These are phyloP conservation scores for Sugiyamaella boreocaroliniensis DNA, from an alignment of 805 yeast species.

Conservation along the genomic window DNA sequence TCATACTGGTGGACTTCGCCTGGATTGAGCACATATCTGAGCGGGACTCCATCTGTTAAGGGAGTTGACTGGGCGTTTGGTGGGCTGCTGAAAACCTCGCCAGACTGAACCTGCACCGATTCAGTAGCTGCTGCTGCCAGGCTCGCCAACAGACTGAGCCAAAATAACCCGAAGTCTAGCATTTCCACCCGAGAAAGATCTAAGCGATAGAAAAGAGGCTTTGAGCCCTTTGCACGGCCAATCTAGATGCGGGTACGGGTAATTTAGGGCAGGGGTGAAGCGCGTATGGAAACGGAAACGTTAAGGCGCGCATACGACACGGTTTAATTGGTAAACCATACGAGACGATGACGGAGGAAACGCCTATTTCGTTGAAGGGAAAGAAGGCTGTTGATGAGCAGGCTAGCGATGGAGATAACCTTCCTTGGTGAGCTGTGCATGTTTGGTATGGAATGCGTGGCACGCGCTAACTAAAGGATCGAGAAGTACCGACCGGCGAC, in stretches of 20 bases:
- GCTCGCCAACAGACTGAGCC: too few relatives aligned
- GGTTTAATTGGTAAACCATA: neutral
- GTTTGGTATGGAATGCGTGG: neutral
- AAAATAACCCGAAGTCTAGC: too few relatives aligned
- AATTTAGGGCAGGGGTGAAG: too few relatives aligned
- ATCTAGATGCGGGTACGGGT: too few relatives aligned
- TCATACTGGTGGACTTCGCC: conserved; percentile 25
- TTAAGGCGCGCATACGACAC: neutral
- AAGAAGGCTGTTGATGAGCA: conserved; percentile 12
- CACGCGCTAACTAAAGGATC: conserved; percentile 42
- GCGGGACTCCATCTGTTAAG: conserved; percentile 16
- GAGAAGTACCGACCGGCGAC: conserved; percentile 89
- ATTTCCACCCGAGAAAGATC: too few relatives aligned
- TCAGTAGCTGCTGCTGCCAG: too few relatives aligned
- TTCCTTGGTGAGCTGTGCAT: conserved; percentile 44
- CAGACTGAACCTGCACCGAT: too few relatives aligned
- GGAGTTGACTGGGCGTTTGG: conserved; percentile 21
- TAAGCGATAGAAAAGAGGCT: too few relatives aligned
- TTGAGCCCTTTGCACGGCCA: too few relatives aligned
- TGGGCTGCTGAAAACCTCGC: neutral
- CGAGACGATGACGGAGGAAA: neutral
- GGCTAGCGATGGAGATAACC: conserved; percentile 35
- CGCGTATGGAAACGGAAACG: too few relatives aligned
- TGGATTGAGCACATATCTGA: conserved; percentile 30
- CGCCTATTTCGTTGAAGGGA: neutral